Percentiles rank a stretch among this genome's conserved stretches.
Evolutionary conservation across 768 basidiomycete species (phyloP).

Genomic region (Postia placenta): DNA sequence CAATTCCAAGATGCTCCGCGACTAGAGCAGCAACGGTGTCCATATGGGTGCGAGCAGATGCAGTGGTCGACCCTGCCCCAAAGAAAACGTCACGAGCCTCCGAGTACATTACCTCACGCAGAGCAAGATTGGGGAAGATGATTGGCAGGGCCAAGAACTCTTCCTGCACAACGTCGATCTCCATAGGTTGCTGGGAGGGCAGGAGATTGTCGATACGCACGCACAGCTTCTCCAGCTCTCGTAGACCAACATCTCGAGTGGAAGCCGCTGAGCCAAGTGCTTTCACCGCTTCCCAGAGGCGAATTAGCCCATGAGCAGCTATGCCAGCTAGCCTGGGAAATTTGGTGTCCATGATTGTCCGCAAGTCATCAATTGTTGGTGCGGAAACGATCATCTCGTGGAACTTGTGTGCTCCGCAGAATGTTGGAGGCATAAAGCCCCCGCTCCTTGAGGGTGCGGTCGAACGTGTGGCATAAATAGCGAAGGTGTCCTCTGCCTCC

Average conservation of each 20-base stretch:
- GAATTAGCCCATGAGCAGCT: conserved; percentile 46
- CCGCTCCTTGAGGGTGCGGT: conserved; percentile 40
- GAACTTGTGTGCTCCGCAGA: conserved; percentile 86
- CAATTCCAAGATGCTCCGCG: conserved; percentile 59
- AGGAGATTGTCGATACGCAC: conserved; percentile 59
- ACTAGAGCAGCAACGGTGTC: conserved; percentile 47
- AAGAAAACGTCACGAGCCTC: conserved; percentile 93
- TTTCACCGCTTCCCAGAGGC: conserved; percentile 63
- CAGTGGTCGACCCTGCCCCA: conserved; percentile 54
- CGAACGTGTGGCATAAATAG: conserved; percentile 86
- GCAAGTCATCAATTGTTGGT: conserved; percentile 63
- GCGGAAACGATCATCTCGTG: conserved; percentile 57
- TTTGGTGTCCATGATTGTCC: conserved; percentile 57
- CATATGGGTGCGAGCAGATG: conserved; percentile 42
- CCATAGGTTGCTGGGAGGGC: conserved; percentile 42
- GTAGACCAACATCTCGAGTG: conserved; percentile 60
- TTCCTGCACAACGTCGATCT: conserved; percentile 28
- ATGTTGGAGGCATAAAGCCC: conserved; percentile 51
- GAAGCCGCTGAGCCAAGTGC: conserved; percentile 45
- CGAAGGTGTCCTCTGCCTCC: conserved; percentile 73
- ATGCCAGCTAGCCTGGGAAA: conserved; percentile 57
- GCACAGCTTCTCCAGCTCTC: conserved; percentile 83
- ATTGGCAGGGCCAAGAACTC: conserved; percentile 28
- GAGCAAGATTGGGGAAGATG: conserved; percentile 60
- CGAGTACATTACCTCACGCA: conserved; percentile 85